Base-by-base conservation (phyloP, 345 rosid genomes). In the Hibiscus mutabilis region DNA sequence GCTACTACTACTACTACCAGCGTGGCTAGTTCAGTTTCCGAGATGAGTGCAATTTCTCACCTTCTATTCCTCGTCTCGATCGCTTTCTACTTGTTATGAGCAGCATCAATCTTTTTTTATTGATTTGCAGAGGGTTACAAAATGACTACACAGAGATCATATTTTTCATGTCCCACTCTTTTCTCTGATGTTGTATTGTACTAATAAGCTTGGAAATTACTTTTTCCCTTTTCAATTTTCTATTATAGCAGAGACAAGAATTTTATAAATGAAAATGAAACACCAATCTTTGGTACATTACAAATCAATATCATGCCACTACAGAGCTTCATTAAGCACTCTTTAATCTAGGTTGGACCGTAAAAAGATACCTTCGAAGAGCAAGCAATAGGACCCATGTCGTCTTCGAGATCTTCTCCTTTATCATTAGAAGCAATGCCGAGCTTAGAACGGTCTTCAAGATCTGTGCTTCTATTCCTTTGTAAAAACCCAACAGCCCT, bases 401-500 rank as follows among this genome's bases (percentile, higher is more conserved):
- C 49, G 88, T 82, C 73, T 81, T 86, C 40, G 96, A 75, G 75
- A 91, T 91, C 77, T 91, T 94, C 88, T 94, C 97, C 78, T 94
- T 94, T 73, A 91, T 89, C 98, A 91, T 94, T 75, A 94, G 74
- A 52, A 90, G 88, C 85, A 94, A 84, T 21, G 97, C 97, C 0
- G 98, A 91, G 87, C 98, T 91, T 33, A 94, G 77, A 25, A 94
- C 97, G 4, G 98, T 94, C 86, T 91, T 94, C 74, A 94, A 79
- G 73, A 94, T 88, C 86, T 94, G 98, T 33, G 98, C 96, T 56
- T 87, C 79, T 76, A 94, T 78, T 69, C 98, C 97, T 78, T 91
- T 94, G 76, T 86, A 90, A 77, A 94, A 94, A 1, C 97, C 98
- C n/a, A 79, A 67, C 69, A 80, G 42, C 57, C 98, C 98, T 82